Base-by-base conservation (phyloP, 768 basidiomycete species). In the Cytidiella melzeri region DNA sequence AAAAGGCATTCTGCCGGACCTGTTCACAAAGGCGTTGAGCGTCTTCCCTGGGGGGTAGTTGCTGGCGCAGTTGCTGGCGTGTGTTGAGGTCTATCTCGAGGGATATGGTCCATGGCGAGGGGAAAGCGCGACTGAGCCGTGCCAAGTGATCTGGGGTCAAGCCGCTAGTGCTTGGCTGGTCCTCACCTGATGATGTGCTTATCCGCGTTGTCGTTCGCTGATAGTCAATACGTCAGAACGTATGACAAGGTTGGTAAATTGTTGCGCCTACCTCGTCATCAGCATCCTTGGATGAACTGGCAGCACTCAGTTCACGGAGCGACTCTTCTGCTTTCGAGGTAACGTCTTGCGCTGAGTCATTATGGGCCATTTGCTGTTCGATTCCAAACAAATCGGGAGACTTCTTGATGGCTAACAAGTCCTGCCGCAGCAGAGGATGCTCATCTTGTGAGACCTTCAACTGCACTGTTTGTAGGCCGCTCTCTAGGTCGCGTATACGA, bases 401-500 rank as follows among this genome's bases (percentile, higher is more conserved):
- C 26, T 80, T 83, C 62, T 83, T 82, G 54, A 82, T 65, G 57
- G 69, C 70, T n/a, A 83, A 58, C 12, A 80, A 64, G 5, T 79
- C 75, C 13, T 84, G 77, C 11, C 64, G 60, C 27, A 87, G 68
- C 36, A 87, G 69, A 15, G 77, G 80, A 57, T 86, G 83, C 1
- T 68, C 63, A 25, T 74, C 72, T 42, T 56, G 61, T 2, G 77
- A 78, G 54, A 73, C 71, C 27, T 68, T 55, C 5, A 74, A 56
- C 57, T 84, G 80, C 4, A 76, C 68, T 38, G 73, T 65, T 3
- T 69, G 65, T 3, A 87, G 74, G 13, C 79, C 82, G 57, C 84
- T 82, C 61, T 87, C 84, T 18, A 87, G 71, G 50, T 77, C 72
- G 41, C 80, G 76, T 45, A 85, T 80, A 41, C 84, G 77, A 52